A percentile compares a stretch with the other conserved stretches of the same genome.
These are phyloP conservation scores for Chlamydomonas sphaeroides DNA, from an alignment of 139 green algal genomes.

Conservation along the genomic window DNA sequence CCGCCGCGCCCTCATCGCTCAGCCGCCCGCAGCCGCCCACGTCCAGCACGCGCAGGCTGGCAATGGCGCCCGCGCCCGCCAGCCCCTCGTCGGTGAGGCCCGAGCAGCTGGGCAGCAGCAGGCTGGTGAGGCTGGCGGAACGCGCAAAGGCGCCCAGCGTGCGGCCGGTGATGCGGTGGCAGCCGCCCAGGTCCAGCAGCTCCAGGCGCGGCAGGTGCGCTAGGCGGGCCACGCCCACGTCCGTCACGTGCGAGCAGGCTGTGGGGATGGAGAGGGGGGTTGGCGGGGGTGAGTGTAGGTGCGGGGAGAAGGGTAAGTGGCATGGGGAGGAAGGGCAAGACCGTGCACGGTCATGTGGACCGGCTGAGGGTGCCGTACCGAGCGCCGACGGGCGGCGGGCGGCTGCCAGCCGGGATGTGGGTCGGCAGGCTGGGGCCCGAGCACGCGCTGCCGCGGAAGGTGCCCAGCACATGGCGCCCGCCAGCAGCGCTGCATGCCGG, in stretches of 20 bases:
- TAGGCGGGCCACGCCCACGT: slow-evolving; percentile 37
- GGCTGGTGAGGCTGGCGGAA: slow-evolving; percentile 39
- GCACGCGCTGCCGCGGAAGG: too few relatives aligned
- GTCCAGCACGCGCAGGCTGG: slow-evolving; percentile 42
- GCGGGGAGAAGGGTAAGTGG: too few relatives aligned
- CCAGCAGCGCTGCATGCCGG: too few relatives aligned
- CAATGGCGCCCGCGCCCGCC: neutral
- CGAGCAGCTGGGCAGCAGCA: slow-evolving; percentile 43
- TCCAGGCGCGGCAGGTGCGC: slow-evolving; percentile 44
- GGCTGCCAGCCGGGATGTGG: too few relatives aligned
- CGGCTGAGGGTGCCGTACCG: too few relatives aligned
- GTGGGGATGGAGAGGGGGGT: neutral
- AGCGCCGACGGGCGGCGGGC: too few relatives aligned
- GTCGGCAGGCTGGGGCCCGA: too few relatives aligned
- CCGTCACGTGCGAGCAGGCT: slow-evolving; percentile 44
- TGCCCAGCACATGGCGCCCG: too few relatives aligned
- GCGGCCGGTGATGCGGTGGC: slow-evolving; percentile 17
- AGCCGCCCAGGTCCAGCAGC: slow-evolving; percentile 49
- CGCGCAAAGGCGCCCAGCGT: slow-evolving; percentile 38
- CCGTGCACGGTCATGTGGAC: neutral
- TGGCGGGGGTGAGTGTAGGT: neutral
- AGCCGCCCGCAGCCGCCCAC: slow-evolving; percentile 33
- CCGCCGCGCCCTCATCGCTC: neutral
- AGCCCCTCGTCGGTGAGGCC: slow-evolving; percentile 19
- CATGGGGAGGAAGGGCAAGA: too few relatives aligned